phyloP scores from a whole-genome alignment of 1,139 yeast species.

The Kazachstania sp. region DNA sequence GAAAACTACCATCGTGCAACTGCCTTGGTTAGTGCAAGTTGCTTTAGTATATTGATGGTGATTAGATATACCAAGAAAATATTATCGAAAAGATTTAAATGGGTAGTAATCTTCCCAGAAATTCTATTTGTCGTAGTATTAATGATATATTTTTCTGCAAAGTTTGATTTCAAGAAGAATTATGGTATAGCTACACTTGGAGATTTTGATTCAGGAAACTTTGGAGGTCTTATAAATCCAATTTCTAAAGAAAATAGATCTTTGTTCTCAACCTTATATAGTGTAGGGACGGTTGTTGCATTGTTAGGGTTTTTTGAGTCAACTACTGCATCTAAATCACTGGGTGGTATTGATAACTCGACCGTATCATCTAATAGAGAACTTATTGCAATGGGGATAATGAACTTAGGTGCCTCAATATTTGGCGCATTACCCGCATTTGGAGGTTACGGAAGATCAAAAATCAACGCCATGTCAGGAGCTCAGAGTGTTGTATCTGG shows the following conservation, averaged over 20 bases:
- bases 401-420: slow-evolving; percentile 56
- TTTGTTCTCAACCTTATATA: slow-evolving; percentile 33
- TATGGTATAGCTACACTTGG: slow-evolving; percentile 67
- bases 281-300: slow-evolving; percentile 67
- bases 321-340: slow-evolving; percentile 81
- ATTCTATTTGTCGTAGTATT: slow-evolving; percentile 64
- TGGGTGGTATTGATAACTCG: slow-evolving; percentile 55
- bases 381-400: slow-evolving; percentile 71
- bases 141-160: slow-evolving; percentile 51
- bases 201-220: slow-evolving; percentile 40
- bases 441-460: slow-evolving; percentile 94
- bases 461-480: slow-evolving; percentile 76
- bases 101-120: slow-evolving; percentile 57
- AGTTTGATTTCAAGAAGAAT: slow-evolving; percentile 44
- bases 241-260: slow-evolving; percentile 32
- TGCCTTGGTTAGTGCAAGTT: slow-evolving; percentile 41
- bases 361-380: slow-evolving; percentile 71
- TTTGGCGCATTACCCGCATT: slow-evolving; percentile 82
- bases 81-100: slow-evolving; percentile 30
- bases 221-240: slow-evolving; percentile 42
- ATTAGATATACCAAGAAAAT: slow-evolving; percentile 39
- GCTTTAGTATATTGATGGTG: slow-evolving; percentile 39
- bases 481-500: slow-evolving; percentile 84
- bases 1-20: slow-evolving; percentile 42
- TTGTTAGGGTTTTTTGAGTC: slow-evolving; percentile 89